These are phyloP conservation scores for Podospora tetraspora DNA, from an alignment of 495 filamentous ascomycete species.

Conservation along the genomic window DNA sequence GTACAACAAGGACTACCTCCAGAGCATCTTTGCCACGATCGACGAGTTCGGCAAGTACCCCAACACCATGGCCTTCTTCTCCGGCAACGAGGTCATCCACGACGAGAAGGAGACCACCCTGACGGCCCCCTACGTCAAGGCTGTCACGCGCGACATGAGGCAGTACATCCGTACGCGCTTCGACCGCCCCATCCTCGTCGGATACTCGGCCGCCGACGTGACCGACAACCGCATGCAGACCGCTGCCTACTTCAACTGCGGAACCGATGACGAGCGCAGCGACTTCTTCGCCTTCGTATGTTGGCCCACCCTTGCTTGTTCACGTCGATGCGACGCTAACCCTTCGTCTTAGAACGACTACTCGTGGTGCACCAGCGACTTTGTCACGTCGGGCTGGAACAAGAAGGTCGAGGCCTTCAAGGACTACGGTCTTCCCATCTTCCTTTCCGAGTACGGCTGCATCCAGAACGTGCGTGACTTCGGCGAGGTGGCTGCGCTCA, in stretches of 20 bases:
- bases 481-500: conserved; percentile 73
- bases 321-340: neutral
- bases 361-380: conserved; percentile 92
- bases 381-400: conserved; percentile 75
- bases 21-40: conserved; percentile 91
- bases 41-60: conserved; percentile 82
- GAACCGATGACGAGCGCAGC: conserved; percentile 74
- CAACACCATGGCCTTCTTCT: conserved; percentile 96
- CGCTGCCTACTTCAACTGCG: conserved; percentile 94
- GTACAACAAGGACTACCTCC: conserved; percentile 89
- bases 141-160: conserved; percentile 87
- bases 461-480: conserved; percentile 73
- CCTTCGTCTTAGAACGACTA: conserved; percentile 69
- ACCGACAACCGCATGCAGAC: conserved; percentile 83
- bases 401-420: conserved; percentile 87
- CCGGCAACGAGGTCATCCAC: conserved; percentile 97
- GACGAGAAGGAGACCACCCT: conserved; percentile 64
- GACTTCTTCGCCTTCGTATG: conserved; percentile 89
- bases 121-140: conserved; percentile 86
- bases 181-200: conserved; percentile 79
- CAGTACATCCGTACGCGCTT: conserved; percentile 70
- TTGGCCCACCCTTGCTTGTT: conserved; percentile 4
- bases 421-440: conserved; percentile 86
- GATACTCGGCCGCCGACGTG: conserved; percentile 90
- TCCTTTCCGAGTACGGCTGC: conserved; percentile 96